Conservation (phyloP, 257 asterid genomes). For the Echites panduratus region DNA sequence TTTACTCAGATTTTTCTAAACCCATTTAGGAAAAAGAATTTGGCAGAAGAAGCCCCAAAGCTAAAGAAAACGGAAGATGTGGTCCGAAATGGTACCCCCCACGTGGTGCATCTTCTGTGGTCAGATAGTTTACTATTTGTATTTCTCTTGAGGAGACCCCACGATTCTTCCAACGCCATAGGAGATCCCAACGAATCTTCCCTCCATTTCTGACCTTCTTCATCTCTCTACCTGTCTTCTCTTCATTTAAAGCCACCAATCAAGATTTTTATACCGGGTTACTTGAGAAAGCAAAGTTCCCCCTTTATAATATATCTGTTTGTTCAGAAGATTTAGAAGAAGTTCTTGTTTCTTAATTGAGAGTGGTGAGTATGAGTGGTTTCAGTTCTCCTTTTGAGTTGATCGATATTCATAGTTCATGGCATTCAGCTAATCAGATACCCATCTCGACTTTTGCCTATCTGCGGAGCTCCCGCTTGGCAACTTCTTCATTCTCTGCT, state of each 20-base stretch:
- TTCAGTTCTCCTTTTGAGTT: constrained; percentile 59
- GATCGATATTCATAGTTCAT: constrained; percentile 64
- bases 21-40: not conserved
- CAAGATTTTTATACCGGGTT: not conserved
- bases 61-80: constrained; percentile 29
- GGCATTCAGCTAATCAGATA: constrained; percentile 57
- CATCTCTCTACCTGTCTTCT: constrained; percentile 19
- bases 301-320: not conserved
- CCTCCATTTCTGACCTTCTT: constrained; percentile 32
- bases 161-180: constrained; percentile 29
- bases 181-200: constrained; percentile 70
- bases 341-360: not conserved
- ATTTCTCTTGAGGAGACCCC: constrained; percentile 24
- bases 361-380: constrained; percentile 48
- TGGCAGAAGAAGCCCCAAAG: not conserved
- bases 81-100: constrained; percentile 37
- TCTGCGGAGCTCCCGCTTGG: constrained; percentile 22
- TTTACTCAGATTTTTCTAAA: not conserved
- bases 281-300: not conserved
- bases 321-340: not conserved
- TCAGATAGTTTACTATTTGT: constrained; percentile 22
- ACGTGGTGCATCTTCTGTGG: constrained; percentile 40
- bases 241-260: constrained; percentile 3
- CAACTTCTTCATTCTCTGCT: constrained; percentile 34
- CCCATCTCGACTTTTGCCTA: constrained; percentile 54